Base-by-base conservation (phyloP, 495 filamentous ascomycete species). In the Astrothelium macrocarpum region DNA sequence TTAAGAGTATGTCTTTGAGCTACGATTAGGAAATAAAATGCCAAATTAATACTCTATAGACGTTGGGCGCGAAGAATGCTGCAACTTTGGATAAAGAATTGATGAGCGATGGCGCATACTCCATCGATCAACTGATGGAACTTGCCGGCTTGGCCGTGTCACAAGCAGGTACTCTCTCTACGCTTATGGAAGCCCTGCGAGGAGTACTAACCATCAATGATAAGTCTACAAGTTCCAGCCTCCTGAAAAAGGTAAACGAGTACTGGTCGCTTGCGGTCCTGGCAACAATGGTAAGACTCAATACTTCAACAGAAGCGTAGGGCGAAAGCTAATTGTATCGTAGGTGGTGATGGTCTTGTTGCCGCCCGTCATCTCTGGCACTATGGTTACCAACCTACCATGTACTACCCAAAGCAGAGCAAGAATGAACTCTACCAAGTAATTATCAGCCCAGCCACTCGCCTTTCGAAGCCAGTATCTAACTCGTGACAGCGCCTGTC, bases 71-170 rank as follows among this genome's bases (percentile, higher is more conserved):
- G 32, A 91, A 92, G 74, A 89, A 90, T 69, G 93, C 94, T 2
- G 87, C 88, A 0, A 87, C 88, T 36, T 84, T 98, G 2, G 94
- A 98, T 74, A 85, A 88, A 73, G 94, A 98, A 68, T 85, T 98
- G 46, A 97, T 97, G 94, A 88, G 85, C 73, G 80, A 84, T 23
- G 92, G 95, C 2, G 94, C 88, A 25, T 98, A 92, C 78, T 95
- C 91, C 2, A 81, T 98, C 45, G 94, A 97, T 74, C 94, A 98
- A 73, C 78, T 98, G 60, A 98, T 98, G 94, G 94, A 98, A 72
- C 78, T 98, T 1, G 94, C 94, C 32, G 94, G 94, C 0, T 79
- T 97, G 1, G 91, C 92, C 1, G 94, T 98, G 2, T 91, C 93
- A 4, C 91, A 98, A 82, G 92, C 88, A 56, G 87, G 92, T 93